Base-by-base conservation (phyloP, 2,329 filamentous ascomycete species). In the Claviceps arundinis region DNA sequence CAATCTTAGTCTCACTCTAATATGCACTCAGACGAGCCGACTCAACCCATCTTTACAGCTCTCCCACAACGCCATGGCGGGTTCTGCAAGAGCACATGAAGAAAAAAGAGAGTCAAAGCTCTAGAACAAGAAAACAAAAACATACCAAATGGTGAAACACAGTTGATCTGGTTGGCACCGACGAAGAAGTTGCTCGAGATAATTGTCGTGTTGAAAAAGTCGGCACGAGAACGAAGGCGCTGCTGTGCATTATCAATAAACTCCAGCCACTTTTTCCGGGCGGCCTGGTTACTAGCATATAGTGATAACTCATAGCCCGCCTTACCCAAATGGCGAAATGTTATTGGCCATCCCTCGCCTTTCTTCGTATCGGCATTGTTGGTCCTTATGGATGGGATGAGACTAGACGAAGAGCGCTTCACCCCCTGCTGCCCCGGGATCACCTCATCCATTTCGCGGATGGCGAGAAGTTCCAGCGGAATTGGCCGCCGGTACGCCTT, bases 401-500 rank as follows among this genome's bases (percentile, higher is more conserved):
- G 74, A 65, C 89, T 91, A 2, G 89, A 93, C 1, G 91, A 94
- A 14, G 90, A 84, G 50, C 93, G 79, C 71, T 95, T 97, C 37
- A 89, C 75, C 24, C 89, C 89, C 48, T 84, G 69, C 48, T 84
- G 69, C 56, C 80, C 83, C 3, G 90, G 90, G 43, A 95, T 87
- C 34, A 97, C 84, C 65, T 96, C 89, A 50, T 97, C 91, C 91
- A 98, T 97, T 65, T 97, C 91, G 50, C 86, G 84, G 59, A 98
- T 97, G 24, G 93, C 84, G 16, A 98, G 76, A 6, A 98, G 76
- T 65, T 98, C 93, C 37, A 98, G 73, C 14, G 93, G 93, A 58
- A 98, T 98, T 1, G 93, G 93, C 56, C 82, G 88, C 61, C 89
- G 82, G 68, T 97, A 97, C 0, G 95, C 93, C 65, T 94, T 93